phyloP scores from a whole-genome alignment of 2,329 filamentous ascomycete genomes.

The Colletotrichum scovillei region DNA sequence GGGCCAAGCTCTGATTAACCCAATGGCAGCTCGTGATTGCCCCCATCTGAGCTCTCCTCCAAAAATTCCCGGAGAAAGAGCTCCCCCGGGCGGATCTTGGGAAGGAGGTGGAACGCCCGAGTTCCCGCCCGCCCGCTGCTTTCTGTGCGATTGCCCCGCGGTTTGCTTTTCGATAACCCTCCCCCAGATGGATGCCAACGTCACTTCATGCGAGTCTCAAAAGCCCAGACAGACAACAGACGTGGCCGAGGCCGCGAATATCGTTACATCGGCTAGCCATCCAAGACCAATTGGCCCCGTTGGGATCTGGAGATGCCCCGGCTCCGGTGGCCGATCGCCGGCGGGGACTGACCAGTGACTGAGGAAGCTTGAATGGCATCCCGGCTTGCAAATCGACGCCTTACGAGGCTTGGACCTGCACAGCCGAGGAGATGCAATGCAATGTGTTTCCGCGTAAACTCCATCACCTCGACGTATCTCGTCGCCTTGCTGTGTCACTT shows the following conservation, averaged over 20 bases:
- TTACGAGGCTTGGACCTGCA: slow-evolving; percentile 13
- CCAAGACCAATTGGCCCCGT: background rate
- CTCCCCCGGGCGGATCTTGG: slow-evolving; percentile 16
- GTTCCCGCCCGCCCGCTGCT: background rate
- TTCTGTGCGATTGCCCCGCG: slow-evolving; percentile 9
- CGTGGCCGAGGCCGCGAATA: background rate
- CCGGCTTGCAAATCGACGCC: background rate
- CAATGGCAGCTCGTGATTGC: background rate
- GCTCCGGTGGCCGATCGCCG: background rate
- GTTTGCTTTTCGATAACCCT: background rate
- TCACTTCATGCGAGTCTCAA: background rate
- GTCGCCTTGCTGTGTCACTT: slow-evolving; percentile 10
- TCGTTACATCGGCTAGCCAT: background rate
- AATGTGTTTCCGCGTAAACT: background rate
- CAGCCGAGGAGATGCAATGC: background rate
- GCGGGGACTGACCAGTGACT: background rate
- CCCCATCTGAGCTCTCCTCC: background rate
- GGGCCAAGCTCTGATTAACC: background rate
- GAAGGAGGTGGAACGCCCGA: background rate
- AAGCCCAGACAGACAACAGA: background rate
- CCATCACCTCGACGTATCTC: background rate
- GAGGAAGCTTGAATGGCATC: background rate
- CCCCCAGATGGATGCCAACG: background rate
- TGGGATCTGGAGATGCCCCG: background rate
- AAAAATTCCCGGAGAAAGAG: slow-evolving; percentile 1